phyloP scores from a whole-genome alignment of 495 filamentous ascomycete species.

The Daldinia grandis region DNA sequence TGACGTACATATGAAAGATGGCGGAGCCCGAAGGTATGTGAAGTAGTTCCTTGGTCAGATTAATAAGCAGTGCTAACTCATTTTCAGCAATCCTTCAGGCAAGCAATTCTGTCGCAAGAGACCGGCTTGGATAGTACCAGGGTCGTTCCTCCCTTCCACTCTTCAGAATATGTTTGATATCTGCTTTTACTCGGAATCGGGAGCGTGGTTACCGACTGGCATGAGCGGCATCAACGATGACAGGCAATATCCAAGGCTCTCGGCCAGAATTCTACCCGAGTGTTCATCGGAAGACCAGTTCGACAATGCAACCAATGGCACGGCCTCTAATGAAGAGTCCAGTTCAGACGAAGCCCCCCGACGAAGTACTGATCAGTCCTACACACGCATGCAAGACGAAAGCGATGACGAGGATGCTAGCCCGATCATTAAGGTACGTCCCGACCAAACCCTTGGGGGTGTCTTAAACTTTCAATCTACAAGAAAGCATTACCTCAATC shows the following conservation, averaged over 20 bases:
- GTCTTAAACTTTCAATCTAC: neutral
- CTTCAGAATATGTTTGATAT: slow-evolving; percentile 77
- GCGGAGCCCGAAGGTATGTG: slow-evolving; percentile 34
- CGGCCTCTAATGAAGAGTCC: slow-evolving; percentile 51
- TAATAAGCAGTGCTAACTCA: slow-evolving; percentile 4
- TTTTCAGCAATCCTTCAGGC: slow-evolving; percentile 1
- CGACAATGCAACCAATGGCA: slow-evolving; percentile 41
- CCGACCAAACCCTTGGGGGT: slow-evolving; percentile 8
- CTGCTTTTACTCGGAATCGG: slow-evolving; percentile 63
- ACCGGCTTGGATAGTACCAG: slow-evolving; percentile 58
- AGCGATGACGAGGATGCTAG: slow-evolving; percentile 58
- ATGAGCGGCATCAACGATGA: slow-evolving; percentile 66
- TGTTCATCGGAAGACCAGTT: slow-evolving; percentile 43
- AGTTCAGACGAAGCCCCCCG: slow-evolving; percentile 47
- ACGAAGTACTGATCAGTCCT: slow-evolving; percentile 40
- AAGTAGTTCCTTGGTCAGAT: slow-evolving; percentile 16
- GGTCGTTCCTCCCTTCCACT: slow-evolving; percentile 55
- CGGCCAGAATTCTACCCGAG: slow-evolving; percentile 55
- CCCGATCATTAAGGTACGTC: slow-evolving; percentile 45
- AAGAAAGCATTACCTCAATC: neutral
- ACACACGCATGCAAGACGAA: slow-evolving; percentile 61
- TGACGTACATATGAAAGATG: slow-evolving; percentile 84
- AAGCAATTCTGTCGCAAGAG: slow-evolving; percentile 42
- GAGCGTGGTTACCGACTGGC: slow-evolving; percentile 66
- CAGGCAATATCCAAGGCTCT: slow-evolving; percentile 64